Evolutionary conservation across 2,329 filamentous ascomycete genomes (phyloP), one percentile per base, ranked within the genome.

Genomic region (Cordyceps farinosa): DNA sequence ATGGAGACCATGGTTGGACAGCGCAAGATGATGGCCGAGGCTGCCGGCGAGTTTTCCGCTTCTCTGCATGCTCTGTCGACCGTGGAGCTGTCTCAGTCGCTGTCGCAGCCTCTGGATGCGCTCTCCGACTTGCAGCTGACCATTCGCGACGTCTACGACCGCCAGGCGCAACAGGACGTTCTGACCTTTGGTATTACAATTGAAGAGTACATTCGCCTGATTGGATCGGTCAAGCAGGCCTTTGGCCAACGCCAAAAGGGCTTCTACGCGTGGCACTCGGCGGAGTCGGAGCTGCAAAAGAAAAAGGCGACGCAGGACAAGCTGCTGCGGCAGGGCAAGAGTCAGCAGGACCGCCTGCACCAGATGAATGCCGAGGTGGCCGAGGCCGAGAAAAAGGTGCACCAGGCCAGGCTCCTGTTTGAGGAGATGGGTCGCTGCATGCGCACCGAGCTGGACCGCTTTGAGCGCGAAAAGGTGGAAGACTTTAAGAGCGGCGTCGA

Each of bases 401-500:
- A 98, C 74, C 92, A 97, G 75, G 90, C 92, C 1, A 82, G 93
- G 61, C 78, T 98, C 64, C 78, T 97, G 52, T 99, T 99, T 71
- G 95, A 99, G 68, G 95, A 99, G 72, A 98, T 99, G 93, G 95
- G 95, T 15, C 84, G 92, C 13, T 79, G 97, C 72, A 95, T 99
- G 92, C 87, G 92, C 65, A 84, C 83, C 42, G 95, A 99, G 76
- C 82, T 99, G 68, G 95, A 98, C 71, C 84, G 93, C 22, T 99
- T 99, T 72, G 95, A 99, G 79, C 86, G 86, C 70, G 95, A 99
- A 78, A 99, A 99, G 81, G 95, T 99, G 3, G 95, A 99, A 74
- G 95, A 99, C 74, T 99, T 99, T 77, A 99, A 99, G 82, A 95
- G 90, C 66, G 94, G 93, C 0, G 93, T 99, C 2, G 95, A 99